Base-by-base conservation (phyloP, 768 basidiomycete species). In the Rhizopogon rudus region DNA sequence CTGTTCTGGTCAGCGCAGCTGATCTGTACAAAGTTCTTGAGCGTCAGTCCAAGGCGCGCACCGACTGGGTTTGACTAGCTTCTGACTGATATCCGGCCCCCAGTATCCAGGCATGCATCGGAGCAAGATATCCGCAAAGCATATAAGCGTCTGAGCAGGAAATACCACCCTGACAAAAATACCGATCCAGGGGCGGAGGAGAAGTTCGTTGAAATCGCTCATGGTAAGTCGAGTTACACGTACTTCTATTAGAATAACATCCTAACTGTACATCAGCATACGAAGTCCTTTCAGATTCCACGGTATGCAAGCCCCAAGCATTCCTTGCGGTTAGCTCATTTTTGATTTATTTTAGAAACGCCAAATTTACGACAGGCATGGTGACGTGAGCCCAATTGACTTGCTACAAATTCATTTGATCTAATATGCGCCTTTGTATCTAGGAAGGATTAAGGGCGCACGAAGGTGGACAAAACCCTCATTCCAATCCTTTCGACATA, bases 101-200 rank as follows among this genome's bases (percentile, higher is more conserved):
- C 59, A 81, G 79, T 96, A 44, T 81, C 84, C 63, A 83, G 75
- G 61, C 86, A 89, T 43, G 92, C 93, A 13, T 87, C 87, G 39
- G 91, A 94, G 43, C 84, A 83, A 65, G 93, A 96, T 65, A 92
- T 98, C 67, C 83, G 88, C 70, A 87, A 90, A 60, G 92, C 94
- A 3, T 98, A 97, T 74, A 93, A 93, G 70, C 85, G 83, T 62
- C 77, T 95, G 16, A 92, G 91, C 69, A 84, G 84, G 63, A 91
- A 86, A 73, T 93, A 81, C 54, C 95, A 98, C 65, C 96, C 96
- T 0, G 96, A 99, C 77, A 97, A 96, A 77, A 97, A 95, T 71
- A 88, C 87, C 63, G 90, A 89, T 14, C 80, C 85, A 53, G 85
- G 76, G 2, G 90, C 93, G 12, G 87, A 93, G 65, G 82, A 82